Base-by-base conservation (phyloP, 257 asterid genomes). In the Ilex aquifolium region DNA sequence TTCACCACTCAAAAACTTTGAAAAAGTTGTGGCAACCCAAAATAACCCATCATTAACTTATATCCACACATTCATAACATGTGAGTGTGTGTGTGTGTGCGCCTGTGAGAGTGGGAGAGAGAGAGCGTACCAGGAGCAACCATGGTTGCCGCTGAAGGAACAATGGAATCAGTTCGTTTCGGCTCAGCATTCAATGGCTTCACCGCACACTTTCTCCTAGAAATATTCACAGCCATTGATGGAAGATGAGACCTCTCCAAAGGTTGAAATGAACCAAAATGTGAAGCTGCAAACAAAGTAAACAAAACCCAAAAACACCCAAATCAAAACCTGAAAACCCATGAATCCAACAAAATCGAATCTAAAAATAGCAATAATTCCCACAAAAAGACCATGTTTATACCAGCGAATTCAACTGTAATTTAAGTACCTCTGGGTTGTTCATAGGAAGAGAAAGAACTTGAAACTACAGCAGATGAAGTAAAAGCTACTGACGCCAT, bases 401-500 rank as follows among this genome's bases (percentile, higher is more conserved):
- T 21, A 21, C 27, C 27, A 21, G 27, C 27, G 1, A 21, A 21
- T 21, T 21, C 27, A 21, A 21, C 27, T 21, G 27, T 21, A 21
- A 0, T 21, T 21, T 21, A 21, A 10, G 42, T 53, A 89, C 97
- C 95, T 86, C 68, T 81, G 17, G 72, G 44, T 42, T 76, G 85
- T n/a, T 87, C 87, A 17, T 62, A 21, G 27, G 79, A 76, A 11
- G 73, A 27, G n/a, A 83, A 71, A 59, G 91, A 73, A 31, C 78
- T 81, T 36, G 65, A 78, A 72, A 79, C 61, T 56, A 82, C 81
- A 36, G 87, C 32, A 13, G 95, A 83, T 32, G 90, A 80, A n/a
- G 82, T 72, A 48, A 85, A 76, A 61, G 92, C 77, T 75, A 83
- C 65, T 30, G 92, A 95, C 95, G 87, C 87, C 36, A 56, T 17